Conservation (phyloP, 2,329 filamentous ascomycete species). For the Achaetomium macrosporum region DNA sequence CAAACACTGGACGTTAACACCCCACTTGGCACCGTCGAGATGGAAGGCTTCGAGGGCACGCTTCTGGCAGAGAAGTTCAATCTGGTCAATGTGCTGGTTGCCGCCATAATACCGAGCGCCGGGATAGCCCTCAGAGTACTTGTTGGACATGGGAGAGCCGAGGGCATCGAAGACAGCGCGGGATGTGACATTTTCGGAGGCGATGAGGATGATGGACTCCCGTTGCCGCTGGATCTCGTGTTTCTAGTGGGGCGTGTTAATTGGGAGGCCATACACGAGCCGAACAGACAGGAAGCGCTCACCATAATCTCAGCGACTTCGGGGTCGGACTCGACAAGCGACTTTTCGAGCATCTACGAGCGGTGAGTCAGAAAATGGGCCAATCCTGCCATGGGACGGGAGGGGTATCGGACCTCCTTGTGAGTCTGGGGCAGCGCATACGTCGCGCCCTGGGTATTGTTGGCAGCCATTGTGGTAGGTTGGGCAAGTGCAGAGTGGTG, state of each 20-base stretch:
- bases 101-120: constrained; percentile 98
- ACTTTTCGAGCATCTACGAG: constrained; percentile 85
- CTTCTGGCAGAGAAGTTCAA: constrained; percentile 91
- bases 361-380: constrained; percentile 26
- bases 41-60: constrained; percentile 90
- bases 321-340: constrained; percentile 82
- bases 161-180: constrained; percentile 97
- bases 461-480: constrained; percentile 21
- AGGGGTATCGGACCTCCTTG: constrained; percentile 42
- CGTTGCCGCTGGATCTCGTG: constrained; percentile 93
- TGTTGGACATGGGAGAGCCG: constrained; percentile 93
- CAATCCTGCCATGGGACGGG: constrained; percentile 20
- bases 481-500: background rate
- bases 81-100: constrained; percentile 97
- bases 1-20: constrained; percentile 95
- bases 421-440: constrained; percentile 50
- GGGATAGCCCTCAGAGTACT: constrained; percentile 98
- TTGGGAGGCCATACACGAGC: background rate
- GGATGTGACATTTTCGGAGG: constrained; percentile 98
- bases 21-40: constrained; percentile 83
- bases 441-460: constrained; percentile 25
- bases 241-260: constrained; percentile 53
- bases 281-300: constrained; percentile 31
- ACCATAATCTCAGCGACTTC: constrained; percentile 98
- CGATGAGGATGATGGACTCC: constrained; percentile 97